Conservation (phyloP, 2,329 filamentous ascomycete species). For the Corinectria fuckeliana region DNA sequence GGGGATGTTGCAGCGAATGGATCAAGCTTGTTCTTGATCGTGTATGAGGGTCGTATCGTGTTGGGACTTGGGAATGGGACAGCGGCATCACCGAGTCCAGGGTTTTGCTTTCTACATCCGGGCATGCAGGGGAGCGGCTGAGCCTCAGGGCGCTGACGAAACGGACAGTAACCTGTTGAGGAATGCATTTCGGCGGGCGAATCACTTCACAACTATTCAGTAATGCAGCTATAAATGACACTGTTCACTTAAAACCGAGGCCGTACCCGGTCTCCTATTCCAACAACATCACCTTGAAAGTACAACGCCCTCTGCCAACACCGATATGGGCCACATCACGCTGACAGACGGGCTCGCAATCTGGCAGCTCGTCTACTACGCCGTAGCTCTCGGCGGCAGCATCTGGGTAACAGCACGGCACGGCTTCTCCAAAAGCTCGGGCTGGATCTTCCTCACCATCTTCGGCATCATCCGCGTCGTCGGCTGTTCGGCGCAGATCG, state of each 20-base stretch:
- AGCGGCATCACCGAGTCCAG: neutral
- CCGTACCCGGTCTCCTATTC: neutral
- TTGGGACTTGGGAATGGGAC: neutral
- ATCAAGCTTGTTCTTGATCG: neutral
- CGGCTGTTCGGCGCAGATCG: conserved; percentile 5
- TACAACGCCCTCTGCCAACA: neutral
- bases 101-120: neutral
- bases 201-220: neutral
- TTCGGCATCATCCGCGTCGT: conserved; percentile 4
- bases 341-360: conserved; percentile 5
- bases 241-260: too few relatives aligned
- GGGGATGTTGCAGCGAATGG: neutral
- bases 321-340: conserved; percentile 1
- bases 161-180: neutral
- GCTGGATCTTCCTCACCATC: conserved; percentile 12
- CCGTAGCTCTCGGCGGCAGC: neutral
- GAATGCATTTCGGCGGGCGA: conserved; percentile 1
- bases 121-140: neutral
- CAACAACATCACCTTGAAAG: neutral
- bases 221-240: neutral
- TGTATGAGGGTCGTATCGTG: neutral
- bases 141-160: neutral
- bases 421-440: conserved; percentile 4
- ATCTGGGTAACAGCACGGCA: conserved; percentile 8
- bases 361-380: neutral